Conservation (phyloP, 192 early-diverging fungal species). For the Umbelopsis sp. region DNA sequence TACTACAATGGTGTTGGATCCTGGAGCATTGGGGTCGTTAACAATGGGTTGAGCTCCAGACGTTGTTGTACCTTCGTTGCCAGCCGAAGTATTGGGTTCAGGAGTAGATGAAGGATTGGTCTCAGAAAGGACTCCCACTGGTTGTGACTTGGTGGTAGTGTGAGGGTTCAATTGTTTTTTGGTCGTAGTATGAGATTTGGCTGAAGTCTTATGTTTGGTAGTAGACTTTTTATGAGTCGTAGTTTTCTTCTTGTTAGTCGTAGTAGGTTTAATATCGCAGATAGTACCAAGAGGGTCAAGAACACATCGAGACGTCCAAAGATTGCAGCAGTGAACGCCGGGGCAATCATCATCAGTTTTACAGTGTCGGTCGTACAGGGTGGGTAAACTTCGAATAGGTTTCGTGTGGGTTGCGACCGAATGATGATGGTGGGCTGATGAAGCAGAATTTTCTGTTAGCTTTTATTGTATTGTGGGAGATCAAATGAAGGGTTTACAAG, state of each 20-base stretch:
- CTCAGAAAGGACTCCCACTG: neutral
- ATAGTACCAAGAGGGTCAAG: neutral
- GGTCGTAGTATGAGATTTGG: too few species aligned
- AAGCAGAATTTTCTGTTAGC: neutral
- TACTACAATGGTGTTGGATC: neutral
- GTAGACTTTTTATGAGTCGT: constrained; percentile 17
- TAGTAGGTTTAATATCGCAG: constrained; percentile 15
- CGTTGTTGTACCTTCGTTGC: constrained; percentile 8
- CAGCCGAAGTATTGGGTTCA: constrained; percentile 8
- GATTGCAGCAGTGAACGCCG: constrained; percentile 3
- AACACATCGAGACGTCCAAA: neutral
- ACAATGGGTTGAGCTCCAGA: neutral
- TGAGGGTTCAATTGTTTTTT: neutral
- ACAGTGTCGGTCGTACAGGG: constrained; percentile 14
- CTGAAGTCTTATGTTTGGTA: neutral
- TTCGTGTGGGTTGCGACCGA: constrained; percentile 2
- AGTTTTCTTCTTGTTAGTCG: constrained; percentile 9
- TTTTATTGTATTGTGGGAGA: neutral
- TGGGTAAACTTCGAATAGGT: constrained; percentile 4
- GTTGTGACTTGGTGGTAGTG: neutral
- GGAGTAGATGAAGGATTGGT: neutral
- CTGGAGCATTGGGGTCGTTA: neutral
- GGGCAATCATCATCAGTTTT: constrained; percentile 19
- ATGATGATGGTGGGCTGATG: constrained; percentile 6
- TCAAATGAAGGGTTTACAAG: neutral